These are phyloP conservation scores for Oryza meyeriana DNA, from an alignment of 176 grass and related monocot genomes.

Conservation along the genomic window DNA sequence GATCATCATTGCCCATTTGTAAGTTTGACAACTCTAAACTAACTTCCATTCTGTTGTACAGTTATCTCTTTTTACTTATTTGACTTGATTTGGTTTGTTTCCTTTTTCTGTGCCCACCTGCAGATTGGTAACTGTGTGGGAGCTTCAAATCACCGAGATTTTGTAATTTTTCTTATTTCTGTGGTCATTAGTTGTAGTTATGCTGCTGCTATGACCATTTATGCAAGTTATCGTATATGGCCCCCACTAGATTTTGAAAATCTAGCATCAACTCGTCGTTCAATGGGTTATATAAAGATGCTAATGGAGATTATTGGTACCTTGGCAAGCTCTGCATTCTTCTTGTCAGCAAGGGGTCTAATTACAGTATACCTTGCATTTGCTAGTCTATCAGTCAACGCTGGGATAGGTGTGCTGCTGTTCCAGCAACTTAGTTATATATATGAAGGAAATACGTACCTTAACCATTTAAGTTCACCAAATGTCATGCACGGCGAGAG, in stretches of 20 bases:
- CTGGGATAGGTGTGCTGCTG: conserved; percentile 71
- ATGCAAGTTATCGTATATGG: conserved; percentile 73
- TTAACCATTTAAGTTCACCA: conserved; percentile 54
- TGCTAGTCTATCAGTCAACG: conserved; percentile 78
- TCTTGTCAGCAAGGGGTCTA: conserved; percentile 85
- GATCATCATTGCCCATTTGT: conserved; percentile 99
- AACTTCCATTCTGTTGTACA: conserved; percentile 3
- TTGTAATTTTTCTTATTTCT: conserved; percentile 83
- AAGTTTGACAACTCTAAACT: conserved; percentile 42
- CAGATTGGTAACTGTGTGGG: conserved; percentile 98
- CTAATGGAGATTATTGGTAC: conserved; percentile 48
- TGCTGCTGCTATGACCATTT: conserved; percentile 61
- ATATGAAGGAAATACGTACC: conserved; percentile 85
- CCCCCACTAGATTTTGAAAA: conserved; percentile 52
- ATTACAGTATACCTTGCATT: conserved; percentile 87
- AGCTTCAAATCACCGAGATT: conserved; percentile 69
- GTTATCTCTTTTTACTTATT: conserved; percentile 9
- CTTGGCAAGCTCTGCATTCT: conserved; percentile 58
- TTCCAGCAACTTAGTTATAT: conserved; percentile 92
- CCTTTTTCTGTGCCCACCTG: conserved; percentile 36
- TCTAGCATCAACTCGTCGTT: conserved; percentile 33
- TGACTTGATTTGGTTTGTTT: neutral
- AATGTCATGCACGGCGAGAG: conserved; percentile 53
- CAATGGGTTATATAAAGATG: conserved; percentile 37
- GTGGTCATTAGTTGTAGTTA: conserved; percentile 84